A percentile compares a stretch with the other conserved stretches of the same genome.
These are phyloP conservation scores for Phytophthora cajani DNA, from an alignment of 352 stramenopile genomes.

Conservation along the genomic window DNA sequence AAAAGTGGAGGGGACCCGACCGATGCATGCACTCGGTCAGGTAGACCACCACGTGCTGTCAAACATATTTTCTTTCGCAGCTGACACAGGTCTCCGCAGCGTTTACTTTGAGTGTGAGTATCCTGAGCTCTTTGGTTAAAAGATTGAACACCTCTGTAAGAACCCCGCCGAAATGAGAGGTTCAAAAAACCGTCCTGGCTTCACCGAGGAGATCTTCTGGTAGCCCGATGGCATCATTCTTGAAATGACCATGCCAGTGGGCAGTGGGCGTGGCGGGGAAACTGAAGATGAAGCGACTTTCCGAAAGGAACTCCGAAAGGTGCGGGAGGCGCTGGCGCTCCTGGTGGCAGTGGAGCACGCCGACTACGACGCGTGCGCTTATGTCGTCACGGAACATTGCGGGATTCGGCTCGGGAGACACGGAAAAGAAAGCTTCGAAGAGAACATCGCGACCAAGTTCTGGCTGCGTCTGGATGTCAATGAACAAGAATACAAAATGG, in stretches of 20 bases:
- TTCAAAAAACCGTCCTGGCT: too few species aligned
- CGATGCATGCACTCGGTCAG: not conserved
- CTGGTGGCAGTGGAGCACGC: not conserved
- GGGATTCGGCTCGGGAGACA: too few species aligned
- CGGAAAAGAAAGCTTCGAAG: too few species aligned
- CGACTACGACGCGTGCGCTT: not conserved
- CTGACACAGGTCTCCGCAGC: not conserved
- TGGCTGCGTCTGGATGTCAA: not conserved
- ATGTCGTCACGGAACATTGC: not conserved
- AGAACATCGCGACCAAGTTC: not conserved
- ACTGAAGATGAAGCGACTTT: not conserved
- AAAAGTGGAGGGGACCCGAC: not conserved
- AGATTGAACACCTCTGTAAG: too few species aligned
- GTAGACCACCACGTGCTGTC: not conserved
- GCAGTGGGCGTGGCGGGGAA: not conserved
- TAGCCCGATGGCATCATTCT: not conserved
- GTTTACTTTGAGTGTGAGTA: not conserved
- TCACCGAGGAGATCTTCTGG: not conserved
- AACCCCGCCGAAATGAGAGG: too few species aligned
- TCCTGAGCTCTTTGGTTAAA: too few species aligned
- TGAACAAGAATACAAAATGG: not conserved
- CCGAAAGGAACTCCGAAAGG: not conserved
- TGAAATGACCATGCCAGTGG: not conserved
- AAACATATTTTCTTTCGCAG: not conserved
- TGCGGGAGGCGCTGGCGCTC: not conserved